A percentile compares a stretch with the other conserved stretches of the same genome.
Conservation (phyloP, 2,329 filamentous ascomycete species). For the Cadophora malorum region DNA sequence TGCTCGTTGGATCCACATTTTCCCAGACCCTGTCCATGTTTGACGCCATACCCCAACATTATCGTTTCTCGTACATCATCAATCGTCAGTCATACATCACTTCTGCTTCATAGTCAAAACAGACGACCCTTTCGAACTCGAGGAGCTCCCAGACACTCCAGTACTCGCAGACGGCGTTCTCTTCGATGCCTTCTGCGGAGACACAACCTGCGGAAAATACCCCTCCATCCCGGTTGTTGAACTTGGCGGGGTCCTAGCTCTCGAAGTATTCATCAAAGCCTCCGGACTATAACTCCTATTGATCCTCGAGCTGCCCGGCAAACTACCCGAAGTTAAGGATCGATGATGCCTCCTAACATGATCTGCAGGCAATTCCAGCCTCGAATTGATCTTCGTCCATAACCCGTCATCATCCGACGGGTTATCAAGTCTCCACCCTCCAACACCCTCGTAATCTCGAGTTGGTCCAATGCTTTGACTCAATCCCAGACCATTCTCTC, state of each 20-base stretch:
- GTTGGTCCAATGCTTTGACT: conserved; percentile 57
- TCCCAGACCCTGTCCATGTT: too few species aligned
- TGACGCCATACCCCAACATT: background rate
- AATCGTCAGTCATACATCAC: conserved; percentile 30
- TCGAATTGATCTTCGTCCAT: conserved; percentile 60
- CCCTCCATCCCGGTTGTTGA: conserved; percentile 25
- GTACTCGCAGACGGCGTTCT: conserved; percentile 30
- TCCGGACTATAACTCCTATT: conserved; percentile 44
- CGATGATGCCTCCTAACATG: conserved; percentile 52
- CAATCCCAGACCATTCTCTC: conserved; percentile 48
- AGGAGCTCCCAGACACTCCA: conserved; percentile 32
- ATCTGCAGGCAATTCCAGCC: conserved; percentile 56
- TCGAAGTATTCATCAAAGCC: conserved; percentile 52
- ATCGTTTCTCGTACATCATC: conserved; percentile 4
- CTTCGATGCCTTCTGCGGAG: conserved; percentile 31
- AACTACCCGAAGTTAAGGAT: conserved; percentile 44
- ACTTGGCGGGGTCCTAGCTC: conserved; percentile 55
- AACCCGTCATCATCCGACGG: conserved; percentile 47
- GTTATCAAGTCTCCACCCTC: conserved; percentile 60
- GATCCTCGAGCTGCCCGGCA: conserved; percentile 33
- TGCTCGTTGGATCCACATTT: background rate
- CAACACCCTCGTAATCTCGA: conserved; percentile 65
- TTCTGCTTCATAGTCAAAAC: conserved; percentile 40
- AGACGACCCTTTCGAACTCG: conserved; percentile 38
- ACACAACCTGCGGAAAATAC: conserved; percentile 35